These are phyloP conservation scores for Chalciporus pseudorubinellus DNA, from an alignment of 768 basidiomycete genomes.

Conservation along the genomic window DNA sequence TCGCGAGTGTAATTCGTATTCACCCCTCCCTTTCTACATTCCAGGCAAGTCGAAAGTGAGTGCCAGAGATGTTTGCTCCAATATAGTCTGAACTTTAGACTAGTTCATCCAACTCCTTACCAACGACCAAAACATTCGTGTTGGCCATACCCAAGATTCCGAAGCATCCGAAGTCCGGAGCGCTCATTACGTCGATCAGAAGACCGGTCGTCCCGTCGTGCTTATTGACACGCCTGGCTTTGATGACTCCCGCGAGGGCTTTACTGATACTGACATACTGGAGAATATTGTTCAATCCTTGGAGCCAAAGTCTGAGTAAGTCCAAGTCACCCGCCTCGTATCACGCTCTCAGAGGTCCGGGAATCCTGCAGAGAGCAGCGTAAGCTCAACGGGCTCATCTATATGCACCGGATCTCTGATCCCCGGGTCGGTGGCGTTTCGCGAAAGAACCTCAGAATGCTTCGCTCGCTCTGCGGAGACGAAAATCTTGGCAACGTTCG, in stretches of 20 bases:
- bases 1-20: too few relatives aligned
- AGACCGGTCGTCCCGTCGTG: not conserved
- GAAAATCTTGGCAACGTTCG: slow-evolving; percentile 40
- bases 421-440: slow-evolving; percentile 41
- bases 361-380: not conserved
- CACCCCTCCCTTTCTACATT: too few relatives aligned
- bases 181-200: not conserved
- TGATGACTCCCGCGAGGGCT: slow-evolving; percentile 6
- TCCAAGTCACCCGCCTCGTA: not conserved
- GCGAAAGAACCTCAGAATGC: slow-evolving; percentile 40
- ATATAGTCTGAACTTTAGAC: too few relatives aligned
- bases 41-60: too few relatives aligned
- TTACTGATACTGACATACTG: slow-evolving; percentile 19
- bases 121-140: not conserved
- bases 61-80: too few relatives aligned
- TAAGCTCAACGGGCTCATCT: slow-evolving; percentile 41
- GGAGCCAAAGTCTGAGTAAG: not conserved
- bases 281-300: slow-evolving; percentile 2
- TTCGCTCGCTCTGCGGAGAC: slow-evolving; percentile 44
- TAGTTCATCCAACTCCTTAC: slow-evolving; percentile 9
- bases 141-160: slow-evolving; percentile 3
- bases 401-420: slow-evolving; percentile 45
- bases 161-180: not conserved
- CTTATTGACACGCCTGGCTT: slow-evolving; percentile 9
- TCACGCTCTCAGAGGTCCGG: not conserved